phyloP scores from a whole-genome alignment of 306 rosid species.

The Inga laurina region DNA sequence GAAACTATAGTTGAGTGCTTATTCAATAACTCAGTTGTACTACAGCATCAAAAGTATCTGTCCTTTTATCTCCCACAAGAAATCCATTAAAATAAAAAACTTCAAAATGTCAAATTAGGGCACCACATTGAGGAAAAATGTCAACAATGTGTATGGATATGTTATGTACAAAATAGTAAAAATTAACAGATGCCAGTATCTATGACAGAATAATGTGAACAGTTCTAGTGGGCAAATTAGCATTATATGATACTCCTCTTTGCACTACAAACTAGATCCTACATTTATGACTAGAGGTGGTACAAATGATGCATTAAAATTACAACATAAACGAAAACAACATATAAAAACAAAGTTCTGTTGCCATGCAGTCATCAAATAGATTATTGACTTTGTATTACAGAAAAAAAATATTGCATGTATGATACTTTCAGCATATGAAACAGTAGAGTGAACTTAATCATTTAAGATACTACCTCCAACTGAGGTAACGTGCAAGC shows the following conservation, averaged over 20 bases:
- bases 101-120: background rate
- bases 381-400: background rate
- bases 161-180: background rate
- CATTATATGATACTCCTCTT: background rate
- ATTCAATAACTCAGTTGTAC: background rate
- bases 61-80: background rate
- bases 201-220: background rate
- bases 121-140: background rate
- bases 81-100: background rate
- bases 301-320: background rate
- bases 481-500: slow-evolving; percentile 95
- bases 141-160: background rate
- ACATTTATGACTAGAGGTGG: no score
- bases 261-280: no score
- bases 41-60: background rate
- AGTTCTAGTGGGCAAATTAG: background rate
- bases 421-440: background rate
- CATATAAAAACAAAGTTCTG: background rate
- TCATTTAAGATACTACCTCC: slow-evolving; percentile 58
- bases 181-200: background rate
- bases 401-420: background rate
- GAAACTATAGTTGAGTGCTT: background rate
- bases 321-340: background rate
- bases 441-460: slow-evolving; percentile 4
- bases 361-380: background rate